Base-by-base conservation (phyloP, 257 asterid species). In the Solanum pennellii region DNA sequence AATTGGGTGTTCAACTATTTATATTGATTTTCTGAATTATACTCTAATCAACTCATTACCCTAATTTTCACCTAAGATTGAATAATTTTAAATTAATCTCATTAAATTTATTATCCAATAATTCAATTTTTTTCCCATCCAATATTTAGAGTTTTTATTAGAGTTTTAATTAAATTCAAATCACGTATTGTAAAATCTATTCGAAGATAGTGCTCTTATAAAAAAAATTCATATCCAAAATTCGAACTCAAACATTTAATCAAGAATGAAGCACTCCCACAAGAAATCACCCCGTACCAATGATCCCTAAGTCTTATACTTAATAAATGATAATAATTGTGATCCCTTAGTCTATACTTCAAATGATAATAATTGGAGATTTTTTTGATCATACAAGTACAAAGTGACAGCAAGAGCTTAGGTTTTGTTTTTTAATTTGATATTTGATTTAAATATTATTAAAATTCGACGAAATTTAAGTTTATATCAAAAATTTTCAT, bases 191-290 rank as follows among this genome's bases (percentile, higher is more conserved):
- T 0, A 49, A 0, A 9, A 0, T 0, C 3, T 21, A 16, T 16
- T 49, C 3, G 0, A 49, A 0, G 3, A 1, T 2, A 3, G 1
- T 0, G 1, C 21, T 49, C 21, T 7, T 1, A 33, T 0, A 33
- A 33, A 33, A 33, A 33, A 4, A 33, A 31, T 31, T 33, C 5
- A 33, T 33, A 4, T 1, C 5, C 1, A 33, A 33, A 33, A 33
- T 4, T 33, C 45, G 0, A 42, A 42, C 1, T 0, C 1, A 0
- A 0, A 49, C 3, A 8, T 49, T 8, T 49, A 1, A 0, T 16
- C 18, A 52, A 16, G n/a, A 3, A 1, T 52, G 0, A 52, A 52
- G 0, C 23, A 15, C 1, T 15, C 9, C 1, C 9, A 15, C 7
- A 15, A 13, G 1, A 13, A 3, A 10, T 2, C 49, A 44, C 56